phyloP scores from a whole-genome alignment of 1,284 basidiomycete species.

The Ganoderma lucidum region DNA sequence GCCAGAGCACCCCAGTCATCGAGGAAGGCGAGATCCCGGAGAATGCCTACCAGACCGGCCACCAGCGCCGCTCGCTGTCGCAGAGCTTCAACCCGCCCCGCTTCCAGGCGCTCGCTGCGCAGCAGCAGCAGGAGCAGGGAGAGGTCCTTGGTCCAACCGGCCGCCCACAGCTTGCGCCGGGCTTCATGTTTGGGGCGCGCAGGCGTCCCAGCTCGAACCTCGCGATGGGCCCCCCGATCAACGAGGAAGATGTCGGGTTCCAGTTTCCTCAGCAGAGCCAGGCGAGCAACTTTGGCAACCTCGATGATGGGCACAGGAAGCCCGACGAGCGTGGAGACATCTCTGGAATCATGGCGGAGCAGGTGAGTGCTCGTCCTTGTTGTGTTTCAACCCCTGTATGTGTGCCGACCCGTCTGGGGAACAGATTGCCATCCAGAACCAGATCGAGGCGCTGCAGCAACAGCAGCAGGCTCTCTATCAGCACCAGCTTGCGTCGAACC shows the following conservation, averaged over 20 bases:
- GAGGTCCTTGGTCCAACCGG: constrained; percentile 80
- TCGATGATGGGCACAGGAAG: constrained; percentile 59
- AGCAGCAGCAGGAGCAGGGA: constrained; percentile 66
- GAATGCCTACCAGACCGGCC: constrained; percentile 57
- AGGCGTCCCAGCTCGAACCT: constrained; percentile 58
- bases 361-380: constrained; percentile 56
- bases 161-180: constrained; percentile 88
- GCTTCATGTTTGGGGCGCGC: constrained; percentile 87
- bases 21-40: constrained; percentile 85
- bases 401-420: constrained; percentile 9
- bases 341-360: constrained; percentile 88
- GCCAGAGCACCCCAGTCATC: constrained; percentile 49
- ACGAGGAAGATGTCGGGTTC: constrained; percentile 80
- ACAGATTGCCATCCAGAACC: constrained; percentile 88
- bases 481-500: constrained; percentile 83
- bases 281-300: constrained; percentile 41
- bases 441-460: constrained; percentile 91
- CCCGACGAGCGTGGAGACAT: constrained; percentile 76
- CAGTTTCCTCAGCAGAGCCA: constrained; percentile 81
- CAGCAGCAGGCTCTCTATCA: constrained; percentile 91
- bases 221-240: constrained; percentile 75
- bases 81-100: constrained; percentile 88
- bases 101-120: constrained; percentile 85
- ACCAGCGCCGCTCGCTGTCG: constrained; percentile 77
- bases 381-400: not conserved